phyloP scores from a whole-genome alignment of 2,329 filamentous ascomycete species.

The Elsinoe australis region DNA sequence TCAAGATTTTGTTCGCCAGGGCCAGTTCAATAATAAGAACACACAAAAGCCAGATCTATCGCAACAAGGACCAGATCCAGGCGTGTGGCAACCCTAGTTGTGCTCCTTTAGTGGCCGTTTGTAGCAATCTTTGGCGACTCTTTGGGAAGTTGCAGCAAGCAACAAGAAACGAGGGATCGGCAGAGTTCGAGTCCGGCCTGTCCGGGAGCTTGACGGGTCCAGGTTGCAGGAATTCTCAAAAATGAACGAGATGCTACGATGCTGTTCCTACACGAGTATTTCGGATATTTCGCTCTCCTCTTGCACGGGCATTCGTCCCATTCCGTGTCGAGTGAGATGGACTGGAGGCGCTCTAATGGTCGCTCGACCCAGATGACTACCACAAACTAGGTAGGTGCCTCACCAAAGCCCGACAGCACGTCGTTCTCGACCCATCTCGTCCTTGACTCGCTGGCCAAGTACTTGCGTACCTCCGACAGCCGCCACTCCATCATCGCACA shows the following conservation, averaged over 20 bases:
- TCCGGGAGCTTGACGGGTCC: neutral
- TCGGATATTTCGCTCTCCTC: too few relatives aligned
- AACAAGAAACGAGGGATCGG: constrained; percentile 12
- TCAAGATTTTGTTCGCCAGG: neutral
- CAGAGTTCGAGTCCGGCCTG: neutral
- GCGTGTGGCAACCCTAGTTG: too few relatives aligned
- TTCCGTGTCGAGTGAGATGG: too few relatives aligned
- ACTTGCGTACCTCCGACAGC: neutral
- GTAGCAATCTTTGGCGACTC: constrained; percentile 6
- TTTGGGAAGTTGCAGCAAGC: constrained; percentile 12
- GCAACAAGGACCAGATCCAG: neutral
- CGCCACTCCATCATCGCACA: constrained; percentile 13
- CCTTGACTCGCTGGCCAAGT: too few relatives aligned
- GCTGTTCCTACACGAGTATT: too few relatives aligned
- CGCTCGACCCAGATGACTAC: too few relatives aligned
- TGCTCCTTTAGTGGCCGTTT: constrained; percentile 11
- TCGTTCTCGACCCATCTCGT: too few relatives aligned
- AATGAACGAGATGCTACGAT: neutral
- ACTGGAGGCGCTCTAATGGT: too few relatives aligned
- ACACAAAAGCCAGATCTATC: constrained; percentile 8
- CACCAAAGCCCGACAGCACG: too few relatives aligned
- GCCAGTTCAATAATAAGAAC: too few relatives aligned
- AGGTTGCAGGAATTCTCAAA: constrained; percentile 14
- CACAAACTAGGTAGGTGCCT: too few relatives aligned
- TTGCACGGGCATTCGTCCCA: too few relatives aligned